phyloP scores from a whole-genome alignment of 106 monocot genomes.

The Phalaenopsis aphrodite region DNA sequence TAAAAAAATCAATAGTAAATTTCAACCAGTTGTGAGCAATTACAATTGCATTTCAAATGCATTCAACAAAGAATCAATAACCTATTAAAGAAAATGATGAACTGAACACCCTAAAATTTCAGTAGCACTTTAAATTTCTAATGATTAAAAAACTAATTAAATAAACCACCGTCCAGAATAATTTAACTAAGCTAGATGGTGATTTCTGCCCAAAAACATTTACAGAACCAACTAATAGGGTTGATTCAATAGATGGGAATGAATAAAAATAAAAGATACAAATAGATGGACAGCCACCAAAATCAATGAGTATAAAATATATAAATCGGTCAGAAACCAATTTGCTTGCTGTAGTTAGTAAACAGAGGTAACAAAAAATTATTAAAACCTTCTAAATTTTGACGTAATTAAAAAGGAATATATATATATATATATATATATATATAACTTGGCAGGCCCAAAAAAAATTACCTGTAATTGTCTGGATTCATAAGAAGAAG shows the following conservation, averaged over 20 bases:
- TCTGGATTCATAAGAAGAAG: conserved; percentile 93
- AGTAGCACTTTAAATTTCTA: too few species aligned
- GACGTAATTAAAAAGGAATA: background rate
- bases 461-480: conserved; percentile 69
- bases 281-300: background rate
- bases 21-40: too few species aligned
- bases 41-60: too few species aligned
- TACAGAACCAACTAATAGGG: background rate
- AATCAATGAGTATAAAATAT: background rate
- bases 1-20: too few species aligned
- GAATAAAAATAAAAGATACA: conserved; percentile 1
- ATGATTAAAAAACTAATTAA: too few species aligned
- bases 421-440: too few species aligned
- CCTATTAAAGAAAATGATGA: too few species aligned
- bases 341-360: background rate
- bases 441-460: background rate
- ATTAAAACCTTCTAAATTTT: background rate
- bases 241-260: background rate
- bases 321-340: background rate
- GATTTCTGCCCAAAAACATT: background rate
- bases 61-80: too few species aligned
- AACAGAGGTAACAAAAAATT: background rate
- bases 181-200: background rate
- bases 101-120: too few species aligned
- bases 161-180: too few species aligned